phyloP scores from a whole-genome alignment of 768 basidiomycete genomes.

The Pulveroboletus sp. region DNA sequence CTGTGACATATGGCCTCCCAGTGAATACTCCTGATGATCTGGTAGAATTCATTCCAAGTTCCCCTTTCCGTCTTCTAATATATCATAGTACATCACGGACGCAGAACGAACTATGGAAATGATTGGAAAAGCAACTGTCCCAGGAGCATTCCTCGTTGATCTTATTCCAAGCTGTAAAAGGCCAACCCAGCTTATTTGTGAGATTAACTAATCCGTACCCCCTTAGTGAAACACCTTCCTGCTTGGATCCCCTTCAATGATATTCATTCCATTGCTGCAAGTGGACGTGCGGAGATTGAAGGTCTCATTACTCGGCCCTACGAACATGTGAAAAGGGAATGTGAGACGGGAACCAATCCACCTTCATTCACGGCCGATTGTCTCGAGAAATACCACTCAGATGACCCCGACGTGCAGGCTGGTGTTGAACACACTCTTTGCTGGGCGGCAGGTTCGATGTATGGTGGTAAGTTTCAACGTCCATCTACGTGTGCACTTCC shows the following conservation, averaged over 20 bases:
- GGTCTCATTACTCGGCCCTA: constrained; percentile 16
- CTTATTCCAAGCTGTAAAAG: constrained; percentile 25
- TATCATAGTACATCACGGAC: constrained; percentile 26
- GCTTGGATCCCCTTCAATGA: constrained; percentile 22
- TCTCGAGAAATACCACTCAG: constrained; percentile 6
- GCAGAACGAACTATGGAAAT: constrained; percentile 27
- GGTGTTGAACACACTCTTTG: constrained; percentile 6
- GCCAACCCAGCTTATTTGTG: too few relatives aligned
- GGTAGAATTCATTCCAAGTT: constrained; percentile 3
- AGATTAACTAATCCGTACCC: too few relatives aligned
- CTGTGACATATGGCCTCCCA: constrained; percentile 26
- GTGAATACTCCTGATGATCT: constrained; percentile 17
- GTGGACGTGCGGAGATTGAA: constrained; percentile 8
- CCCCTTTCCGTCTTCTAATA: not conserved
- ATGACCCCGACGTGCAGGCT: constrained; percentile 3
- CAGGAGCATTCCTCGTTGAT: constrained; percentile 30
- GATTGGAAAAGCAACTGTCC: constrained; percentile 21
- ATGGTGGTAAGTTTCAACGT: constrained; percentile 12
- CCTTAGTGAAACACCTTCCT: constrained; percentile 27
- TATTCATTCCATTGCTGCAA: constrained; percentile 8
- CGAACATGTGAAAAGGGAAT: constrained; percentile 21
- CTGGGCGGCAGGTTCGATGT: constrained; percentile 19
- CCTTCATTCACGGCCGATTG: constrained; percentile 20
- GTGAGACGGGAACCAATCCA: constrained; percentile 8
- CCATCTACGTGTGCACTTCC: not conserved